Evolutionary conservation across 805 yeast genomes (phyloP), one percentile per base, ranked within the genome.

Genomic region (Metschnikowia cerradonensis): DNA sequence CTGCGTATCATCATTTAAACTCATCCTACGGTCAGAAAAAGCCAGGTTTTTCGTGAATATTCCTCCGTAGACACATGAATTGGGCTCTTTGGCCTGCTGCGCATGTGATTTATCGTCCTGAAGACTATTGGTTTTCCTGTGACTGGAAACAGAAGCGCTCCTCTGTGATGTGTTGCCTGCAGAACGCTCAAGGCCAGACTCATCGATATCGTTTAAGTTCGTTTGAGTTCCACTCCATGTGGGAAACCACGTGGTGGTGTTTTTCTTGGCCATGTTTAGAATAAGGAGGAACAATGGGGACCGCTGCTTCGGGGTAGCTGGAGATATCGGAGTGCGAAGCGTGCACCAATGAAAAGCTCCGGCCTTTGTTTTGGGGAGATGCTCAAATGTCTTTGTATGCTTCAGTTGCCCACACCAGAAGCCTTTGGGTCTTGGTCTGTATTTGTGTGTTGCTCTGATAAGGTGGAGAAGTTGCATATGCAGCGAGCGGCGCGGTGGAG

Each of bases 401-500:
- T 35, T 15, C 38, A 35, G 17, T n/a, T 35, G 13, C 38, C 38
- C 14, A 5, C 30, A 26, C 30, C 30, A 26, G 30, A 26, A 26
- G 30, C 30, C 30, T 26, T 26, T 26, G 30, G 30, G 11, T 26
- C 30, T 26, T 26, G 11, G 30, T 26, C 11, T 37, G 41, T 37
- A 13, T 37, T 40, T 40, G 42, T 41, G 44, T 33, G 35, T 19
- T 19, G 23, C 22, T 8, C 30, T 23, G 42, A 15, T 17, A 32
- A 41, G 37, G 19, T 41, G 45, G 44, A 31, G 44, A 19, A 41
- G 45, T 41, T 41, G 45, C 45, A 22, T 41, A 41, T 33, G 45
- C 45, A 31, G 14, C 19, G 45, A 31, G 45, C 23, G 19, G 42
- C 10, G 40, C 40, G 41, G 40, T 15, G 22, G 17, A 13, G 45